A percentile compares a stretch with the other conserved stretches of the same genome.
Evolutionary conservation across 2,329 filamentous ascomycete genomes (phyloP).

Genomic region (Aspergillus melleus): DNA sequence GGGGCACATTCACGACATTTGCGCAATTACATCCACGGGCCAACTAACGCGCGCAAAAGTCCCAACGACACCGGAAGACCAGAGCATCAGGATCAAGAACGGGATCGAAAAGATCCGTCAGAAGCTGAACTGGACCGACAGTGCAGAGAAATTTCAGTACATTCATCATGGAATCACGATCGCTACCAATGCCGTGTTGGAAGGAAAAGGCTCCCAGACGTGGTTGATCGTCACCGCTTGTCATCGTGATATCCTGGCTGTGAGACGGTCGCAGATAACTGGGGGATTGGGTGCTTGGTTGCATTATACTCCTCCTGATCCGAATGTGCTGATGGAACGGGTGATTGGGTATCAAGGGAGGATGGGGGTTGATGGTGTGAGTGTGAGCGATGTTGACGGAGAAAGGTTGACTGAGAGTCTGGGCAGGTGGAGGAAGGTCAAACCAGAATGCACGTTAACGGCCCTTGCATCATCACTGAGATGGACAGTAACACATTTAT

Average conservation of each 20-base stretch:
- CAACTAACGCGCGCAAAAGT: constrained; percentile 49
- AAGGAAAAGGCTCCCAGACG: constrained; percentile 51
- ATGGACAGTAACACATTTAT: constrained; percentile 56
- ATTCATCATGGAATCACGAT: constrained; percentile 54
- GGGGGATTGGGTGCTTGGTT: constrained; percentile 54
- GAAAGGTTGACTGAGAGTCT: constrained; percentile 40
- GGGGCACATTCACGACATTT: constrained; percentile 51
- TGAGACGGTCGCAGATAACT: constrained; percentile 52
- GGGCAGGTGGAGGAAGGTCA: constrained; percentile 38
- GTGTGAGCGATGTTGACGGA: constrained; percentile 43
- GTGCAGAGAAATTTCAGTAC: constrained; percentile 49
- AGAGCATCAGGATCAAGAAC: constrained; percentile 50
- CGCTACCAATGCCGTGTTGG: constrained; percentile 52
- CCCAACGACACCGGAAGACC: constrained; percentile 47
- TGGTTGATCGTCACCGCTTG: constrained; percentile 51
- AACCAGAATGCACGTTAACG: constrained; percentile 40
- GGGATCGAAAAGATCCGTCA: constrained; percentile 46
- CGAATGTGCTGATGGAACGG: constrained; percentile 50
- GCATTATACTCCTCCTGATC: constrained; percentile 49
- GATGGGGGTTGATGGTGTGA: constrained; percentile 45
- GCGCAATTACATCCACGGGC: constrained; percentile 47
- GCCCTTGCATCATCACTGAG: constrained; percentile 51
- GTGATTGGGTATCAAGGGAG: constrained; percentile 49
- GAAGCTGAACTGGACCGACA: constrained; percentile 41
- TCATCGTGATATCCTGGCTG: constrained; percentile 51